Base-by-base conservation (phyloP, 2,329 filamentous ascomycete genomes). In the Botrytis porri region DNA sequence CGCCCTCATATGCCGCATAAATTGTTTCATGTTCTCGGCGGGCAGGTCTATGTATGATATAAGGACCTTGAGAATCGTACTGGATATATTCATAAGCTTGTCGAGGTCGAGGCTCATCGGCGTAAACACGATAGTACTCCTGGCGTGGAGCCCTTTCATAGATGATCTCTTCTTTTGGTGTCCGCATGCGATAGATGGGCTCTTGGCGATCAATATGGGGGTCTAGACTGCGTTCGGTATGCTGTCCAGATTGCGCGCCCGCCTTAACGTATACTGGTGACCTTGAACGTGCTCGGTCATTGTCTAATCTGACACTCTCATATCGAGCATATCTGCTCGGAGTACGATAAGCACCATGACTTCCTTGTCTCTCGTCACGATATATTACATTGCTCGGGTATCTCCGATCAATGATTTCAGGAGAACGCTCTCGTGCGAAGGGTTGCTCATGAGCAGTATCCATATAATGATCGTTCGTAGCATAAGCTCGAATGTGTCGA, bases 41-140 rank as follows among this genome's bases (percentile, higher is more conserved):
- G 37, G 84, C 75, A 7, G 84, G 84, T 41, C 84, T 82, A 57
- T 83, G 82, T 70, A 86, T 82, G 74, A 84, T 83, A 74, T 86
- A 87, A 66, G 85, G 82, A 18, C 85, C 85, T 32, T 83, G 79
- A 2, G 83, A 80, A 76, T 85, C 84, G 12, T 85, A 83, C 57
- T 84, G 82, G 48, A 88, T 81, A 18, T 86, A 80, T 76, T 88
- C 86, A 7, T 82, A 78, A 65, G 83, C 75, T 7, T 77, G 75
- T 59, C 80, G 80, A n/a, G 75, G 75, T 39, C 75, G 78, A 63
- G 76, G 78, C 35, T 80, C 79, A 62, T 82, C 80, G 43, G 77
- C 78, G 71, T 81, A 82, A 29, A 78, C 77, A 10, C 79, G 79
- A 64, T 81, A 81, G 65, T 82, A 82, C 29, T 82, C 82, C 62